Conservation (phyloP, 176 grass and related monocot genomes). For the Carex myosuroides region DNA sequence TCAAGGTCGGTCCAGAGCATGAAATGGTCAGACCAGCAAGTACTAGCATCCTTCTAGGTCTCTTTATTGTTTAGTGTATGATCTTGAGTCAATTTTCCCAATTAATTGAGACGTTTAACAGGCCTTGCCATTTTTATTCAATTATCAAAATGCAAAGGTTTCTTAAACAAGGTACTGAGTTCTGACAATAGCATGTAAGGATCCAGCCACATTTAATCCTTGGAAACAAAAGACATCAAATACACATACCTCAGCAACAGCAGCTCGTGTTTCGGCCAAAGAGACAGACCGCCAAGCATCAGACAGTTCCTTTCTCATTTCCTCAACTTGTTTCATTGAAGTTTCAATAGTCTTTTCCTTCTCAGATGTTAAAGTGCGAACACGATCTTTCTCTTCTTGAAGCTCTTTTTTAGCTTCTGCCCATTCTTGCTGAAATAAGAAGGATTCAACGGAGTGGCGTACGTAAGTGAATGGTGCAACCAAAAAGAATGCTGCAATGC, state of each 20-base stretch:
- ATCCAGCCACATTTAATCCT: not conserved
- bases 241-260: conserved; percentile 64
- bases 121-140: not conserved
- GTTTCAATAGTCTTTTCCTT: conserved; percentile 60
- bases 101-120: not conserved
- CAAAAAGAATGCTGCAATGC: not conserved
- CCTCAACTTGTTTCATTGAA: conserved; percentile 69
- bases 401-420: conserved; percentile 89
- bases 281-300: conserved; percentile 59
- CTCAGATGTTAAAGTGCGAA: conserved; percentile 62
- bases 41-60: not conserved
- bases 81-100: not conserved
- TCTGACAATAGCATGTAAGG: not conserved
- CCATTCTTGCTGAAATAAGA: conserved; percentile 74
- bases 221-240: conserved; percentile 5
- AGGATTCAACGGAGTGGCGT: not conserved
- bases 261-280: conserved; percentile 76
- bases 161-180: not conserved
- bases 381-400: conserved; percentile 86
- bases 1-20: not conserved
- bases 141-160: not conserved
- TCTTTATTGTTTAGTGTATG: not conserved
- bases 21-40: not conserved
- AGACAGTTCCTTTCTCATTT: conserved; percentile 88
- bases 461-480: not conserved